Percentiles rank a stretch among this genome's conserved stretches.
phyloP scores from a whole-genome alignment of 2,329 filamentous ascomycete genomes.

The Lachnellula arida region DNA sequence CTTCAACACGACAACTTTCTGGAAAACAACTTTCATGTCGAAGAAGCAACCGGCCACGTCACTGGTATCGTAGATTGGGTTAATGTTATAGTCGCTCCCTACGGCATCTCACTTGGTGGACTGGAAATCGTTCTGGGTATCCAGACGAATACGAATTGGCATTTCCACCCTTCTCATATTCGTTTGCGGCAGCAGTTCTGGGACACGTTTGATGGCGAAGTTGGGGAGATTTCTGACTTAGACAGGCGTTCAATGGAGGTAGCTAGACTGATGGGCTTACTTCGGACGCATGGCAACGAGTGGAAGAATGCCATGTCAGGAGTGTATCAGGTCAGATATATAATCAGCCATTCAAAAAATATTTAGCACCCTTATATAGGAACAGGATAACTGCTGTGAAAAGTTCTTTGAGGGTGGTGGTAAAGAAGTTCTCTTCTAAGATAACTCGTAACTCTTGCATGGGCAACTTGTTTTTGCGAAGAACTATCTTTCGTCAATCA shows the following conservation, averaged over 20 bases:
- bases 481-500: too few relatives aligned
- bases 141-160: conserved; percentile 7
- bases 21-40: neutral
- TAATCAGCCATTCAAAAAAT: too few relatives aligned
- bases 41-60: neutral
- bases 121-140: conserved; percentile 11
- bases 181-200: conserved; percentile 8
- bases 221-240: conserved; percentile 5
- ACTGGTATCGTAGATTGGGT: conserved; percentile 11
- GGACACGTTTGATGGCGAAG: conserved; percentile 4
- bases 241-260: conserved; percentile 12
- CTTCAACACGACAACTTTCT: neutral
- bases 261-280: conserved; percentile 9
- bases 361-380: too few relatives aligned
- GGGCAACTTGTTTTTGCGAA: too few relatives aligned
- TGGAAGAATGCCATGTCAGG: too few relatives aligned
- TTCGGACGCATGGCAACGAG: conserved; percentile 5
- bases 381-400: too few relatives aligned
- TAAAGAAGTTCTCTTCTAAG: too few relatives aligned
- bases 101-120: conserved; percentile 7
- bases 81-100: conserved; percentile 8
- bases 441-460: too few relatives aligned
- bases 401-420: too few relatives aligned
- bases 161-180: conserved; percentile 10
- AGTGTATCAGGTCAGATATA: too few relatives aligned